Evolutionary conservation across 208 protist genomes (phyloP).

Genomic region (Crithidia brevicula): DNA sequence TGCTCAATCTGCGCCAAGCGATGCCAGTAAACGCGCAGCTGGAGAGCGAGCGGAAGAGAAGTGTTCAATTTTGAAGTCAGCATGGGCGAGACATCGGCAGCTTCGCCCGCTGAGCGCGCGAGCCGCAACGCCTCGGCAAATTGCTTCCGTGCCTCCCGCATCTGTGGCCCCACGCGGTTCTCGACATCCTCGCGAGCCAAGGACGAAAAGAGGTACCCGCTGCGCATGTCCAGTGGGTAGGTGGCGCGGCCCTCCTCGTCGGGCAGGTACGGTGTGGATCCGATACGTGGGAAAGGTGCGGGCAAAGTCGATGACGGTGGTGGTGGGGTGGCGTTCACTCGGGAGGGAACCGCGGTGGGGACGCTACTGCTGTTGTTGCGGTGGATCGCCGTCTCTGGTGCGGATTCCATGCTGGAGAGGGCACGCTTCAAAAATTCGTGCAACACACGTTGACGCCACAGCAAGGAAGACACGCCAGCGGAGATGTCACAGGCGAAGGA

Average conservation of each 20-base stretch:
- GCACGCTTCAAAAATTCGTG: slow-evolving; percentile 12
- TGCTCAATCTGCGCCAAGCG: slow-evolving; percentile 17
- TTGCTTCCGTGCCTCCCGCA: slow-evolving; percentile 33
- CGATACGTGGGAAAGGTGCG: slow-evolving; percentile 29
- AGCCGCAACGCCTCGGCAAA: slow-evolving; percentile 33
- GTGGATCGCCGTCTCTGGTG: neutral
- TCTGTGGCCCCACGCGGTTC: slow-evolving; percentile 36
- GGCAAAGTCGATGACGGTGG: neutral
- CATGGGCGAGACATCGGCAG: neutral
- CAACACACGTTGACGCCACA: slow-evolving; percentile 24
- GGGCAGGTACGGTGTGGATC: slow-evolving; percentile 34
- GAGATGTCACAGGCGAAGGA: slow-evolving; percentile 14
- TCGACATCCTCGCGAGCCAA: slow-evolving; percentile 63
- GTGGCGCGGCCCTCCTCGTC: slow-evolving; percentile 26
- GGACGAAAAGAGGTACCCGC: slow-evolving; percentile 65
- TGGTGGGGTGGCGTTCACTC: too few species aligned
- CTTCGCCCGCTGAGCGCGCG: slow-evolving; percentile 4
- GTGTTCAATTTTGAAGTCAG: neutral
- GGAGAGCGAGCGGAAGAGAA: slow-evolving; percentile 17
- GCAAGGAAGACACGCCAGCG: neutral
- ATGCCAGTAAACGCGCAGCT: slow-evolving; percentile 27
- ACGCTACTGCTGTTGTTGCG: neutral
- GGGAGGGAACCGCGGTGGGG: too few species aligned
- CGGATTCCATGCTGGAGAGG: neutral
- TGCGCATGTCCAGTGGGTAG: slow-evolving; percentile 71